phyloP scores from a whole-genome alignment of 306 rosid genomes.

The Trifolium dubium region DNA sequence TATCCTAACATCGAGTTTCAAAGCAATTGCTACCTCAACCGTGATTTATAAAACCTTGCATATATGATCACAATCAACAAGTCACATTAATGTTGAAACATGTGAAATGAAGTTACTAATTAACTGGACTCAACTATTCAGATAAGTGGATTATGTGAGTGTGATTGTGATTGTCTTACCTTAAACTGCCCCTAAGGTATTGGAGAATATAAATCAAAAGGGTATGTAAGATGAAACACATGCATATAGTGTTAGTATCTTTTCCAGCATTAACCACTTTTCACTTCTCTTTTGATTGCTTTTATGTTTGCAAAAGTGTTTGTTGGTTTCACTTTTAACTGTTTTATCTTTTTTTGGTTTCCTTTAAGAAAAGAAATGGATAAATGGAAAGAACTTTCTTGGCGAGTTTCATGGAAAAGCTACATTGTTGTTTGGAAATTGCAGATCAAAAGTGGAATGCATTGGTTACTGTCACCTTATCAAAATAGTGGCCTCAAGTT shows the following conservation, averaged over 20 bases:
- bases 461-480: background rate
- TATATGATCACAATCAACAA: background rate
- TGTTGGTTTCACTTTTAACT: slow-evolving; percentile 6
- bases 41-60: background rate
- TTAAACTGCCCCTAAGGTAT: background rate
- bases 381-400: background rate
- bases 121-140: background rate
- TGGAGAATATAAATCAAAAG: slow-evolving; percentile 74
- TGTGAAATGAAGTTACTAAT: background rate
- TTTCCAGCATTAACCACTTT: background rate
- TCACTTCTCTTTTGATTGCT: background rate
- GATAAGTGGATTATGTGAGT: background rate
- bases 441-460: background rate
- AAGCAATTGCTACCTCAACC: background rate
- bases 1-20: background rate
- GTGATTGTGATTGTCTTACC: background rate
- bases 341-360: background rate
- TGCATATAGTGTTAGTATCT: slow-evolving; percentile 29
- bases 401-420: slow-evolving; percentile 25
- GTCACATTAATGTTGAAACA: background rate
- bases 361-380: slow-evolving; percentile 16
- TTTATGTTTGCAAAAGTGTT: slow-evolving; percentile 3
- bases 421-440: slow-evolving; percentile 13
- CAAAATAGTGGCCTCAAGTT: background rate
- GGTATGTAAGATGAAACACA: slow-evolving; percentile 58